These are phyloP conservation scores for Colletotrichum siamense DNA, from an alignment of 2,329 filamentous ascomycete species.

Conservation along the genomic window DNA sequence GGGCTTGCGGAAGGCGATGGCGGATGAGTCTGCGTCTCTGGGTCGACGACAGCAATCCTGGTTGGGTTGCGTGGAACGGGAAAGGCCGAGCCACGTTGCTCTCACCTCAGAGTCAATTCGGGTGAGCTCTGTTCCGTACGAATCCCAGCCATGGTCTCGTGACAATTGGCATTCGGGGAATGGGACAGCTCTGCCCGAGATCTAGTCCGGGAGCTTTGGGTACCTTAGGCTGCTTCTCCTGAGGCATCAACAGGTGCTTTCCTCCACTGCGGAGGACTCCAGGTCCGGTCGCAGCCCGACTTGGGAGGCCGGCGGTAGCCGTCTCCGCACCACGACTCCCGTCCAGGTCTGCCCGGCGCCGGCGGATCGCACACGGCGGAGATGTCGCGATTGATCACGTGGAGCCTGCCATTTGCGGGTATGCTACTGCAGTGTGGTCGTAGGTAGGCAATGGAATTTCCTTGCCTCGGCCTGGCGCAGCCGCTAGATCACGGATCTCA, in stretches of 20 bases:
- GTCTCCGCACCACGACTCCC: not conserved
- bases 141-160: not conserved
- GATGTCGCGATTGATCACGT: not conserved
- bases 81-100: not conserved
- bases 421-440: not conserved
- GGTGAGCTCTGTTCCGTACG: not conserved
- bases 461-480: not conserved
- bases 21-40: not conserved
- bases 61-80: not conserved
- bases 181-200: conserved; percentile 9
- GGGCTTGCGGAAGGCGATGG: not conserved
- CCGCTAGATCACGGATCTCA: not conserved
- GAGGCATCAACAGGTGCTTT: not conserved
- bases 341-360: not conserved
- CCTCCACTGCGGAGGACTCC: too few relatives aligned
- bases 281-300: not conserved
- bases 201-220: not conserved
- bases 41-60: not conserved
- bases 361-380: not conserved
- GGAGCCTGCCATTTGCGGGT: too few relatives aligned
- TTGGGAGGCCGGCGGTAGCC: not conserved
- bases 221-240: not conserved
- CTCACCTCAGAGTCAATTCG: not conserved
- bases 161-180: not conserved
- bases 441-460: not conserved